phyloP scores from a whole-genome alignment of 495 filamentous ascomycete species.

The Penicillium bialowiezense region DNA sequence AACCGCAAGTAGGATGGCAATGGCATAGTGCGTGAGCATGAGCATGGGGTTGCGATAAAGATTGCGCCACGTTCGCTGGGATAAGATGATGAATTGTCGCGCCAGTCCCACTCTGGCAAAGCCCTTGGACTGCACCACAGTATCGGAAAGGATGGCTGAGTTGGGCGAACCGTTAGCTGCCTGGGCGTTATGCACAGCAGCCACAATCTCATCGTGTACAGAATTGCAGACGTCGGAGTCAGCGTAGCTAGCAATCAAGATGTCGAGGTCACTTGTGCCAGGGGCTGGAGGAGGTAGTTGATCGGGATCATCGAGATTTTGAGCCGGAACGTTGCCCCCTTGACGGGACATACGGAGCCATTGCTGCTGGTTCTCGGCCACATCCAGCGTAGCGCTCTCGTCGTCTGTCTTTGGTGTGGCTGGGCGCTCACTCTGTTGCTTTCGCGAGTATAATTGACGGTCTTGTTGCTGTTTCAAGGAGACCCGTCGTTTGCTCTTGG shows the following conservation, averaged over 20 bases:
- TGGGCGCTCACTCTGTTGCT: slow-evolving; percentile 57
- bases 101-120: slow-evolving; percentile 76
- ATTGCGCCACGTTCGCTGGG: slow-evolving; percentile 91
- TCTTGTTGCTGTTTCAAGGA: slow-evolving; percentile 84
- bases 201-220: slow-evolving; percentile 78
- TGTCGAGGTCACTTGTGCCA: slow-evolving; percentile 75
- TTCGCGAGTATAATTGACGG: slow-evolving; percentile 83
- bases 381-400: slow-evolving; percentile 65
- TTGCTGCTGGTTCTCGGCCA: slow-evolving; percentile 58
- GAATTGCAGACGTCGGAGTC: slow-evolving; percentile 73
- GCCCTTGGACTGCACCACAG: slow-evolving; percentile 57
- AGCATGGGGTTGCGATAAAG: slow-evolving; percentile 97
- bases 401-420: slow-evolving; percentile 63
- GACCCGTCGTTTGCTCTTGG: slow-evolving; percentile 63
- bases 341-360: slow-evolving; percentile 70
- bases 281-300: slow-evolving; percentile 67
- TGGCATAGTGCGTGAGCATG: slow-evolving; percentile 99
- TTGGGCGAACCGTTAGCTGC: slow-evolving; percentile 69
- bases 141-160: slow-evolving; percentile 49
- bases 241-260: slow-evolving; percentile 70
- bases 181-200: slow-evolving; percentile 57
- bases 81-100: slow-evolving; percentile 85
- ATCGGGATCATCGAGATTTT: slow-evolving; percentile 69
- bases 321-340: slow-evolving; percentile 56
- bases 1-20: slow-evolving; percentile 90